phyloP scores from a whole-genome alignment of 1,139 yeast species.

The Lodderomyces beijingensis region DNA sequence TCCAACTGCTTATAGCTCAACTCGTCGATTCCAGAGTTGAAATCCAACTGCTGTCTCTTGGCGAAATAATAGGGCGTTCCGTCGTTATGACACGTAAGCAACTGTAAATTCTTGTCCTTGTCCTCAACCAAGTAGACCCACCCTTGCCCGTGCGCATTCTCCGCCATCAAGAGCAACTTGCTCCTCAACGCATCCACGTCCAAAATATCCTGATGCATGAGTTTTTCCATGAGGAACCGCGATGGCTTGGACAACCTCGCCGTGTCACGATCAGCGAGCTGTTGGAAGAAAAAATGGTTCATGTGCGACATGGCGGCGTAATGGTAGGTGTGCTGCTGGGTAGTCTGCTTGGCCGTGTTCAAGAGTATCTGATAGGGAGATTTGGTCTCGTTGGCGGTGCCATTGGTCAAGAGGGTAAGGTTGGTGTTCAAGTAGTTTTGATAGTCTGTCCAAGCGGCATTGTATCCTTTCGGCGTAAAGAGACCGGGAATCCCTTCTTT shows the following conservation, averaged over 20 bases:
- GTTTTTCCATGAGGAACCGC: constrained; percentile 42
- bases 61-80: constrained; percentile 87
- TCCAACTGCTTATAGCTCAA: constrained; percentile 46
- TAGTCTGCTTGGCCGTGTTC: constrained; percentile 66
- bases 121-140: constrained; percentile 86
- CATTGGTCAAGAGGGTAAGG: constrained; percentile 68
- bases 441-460: constrained; percentile 75
- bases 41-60: constrained; percentile 69
- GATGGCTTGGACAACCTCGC: constrained; percentile 44
- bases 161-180: constrained; percentile 53
- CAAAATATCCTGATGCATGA: constrained; percentile 33
- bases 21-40: constrained; percentile 66
- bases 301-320: constrained; percentile 89
- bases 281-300: constrained; percentile 84
- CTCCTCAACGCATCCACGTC: constrained; percentile 51
- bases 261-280: constrained; percentile 39
- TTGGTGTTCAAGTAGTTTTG: constrained; percentile 67
- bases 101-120: constrained; percentile 58
- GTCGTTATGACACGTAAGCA: constrained; percentile 70
- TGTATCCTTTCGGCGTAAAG: constrained; percentile 63
- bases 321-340: constrained; percentile 72
- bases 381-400: constrained; percentile 76
- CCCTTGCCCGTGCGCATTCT: constrained; percentile 63
- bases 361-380: constrained; percentile 73
- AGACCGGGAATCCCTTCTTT: constrained; percentile 64